Conservation (phyloP, 192 early-diverging fungal genomes). For the Chytriomyces sp. region DNA sequence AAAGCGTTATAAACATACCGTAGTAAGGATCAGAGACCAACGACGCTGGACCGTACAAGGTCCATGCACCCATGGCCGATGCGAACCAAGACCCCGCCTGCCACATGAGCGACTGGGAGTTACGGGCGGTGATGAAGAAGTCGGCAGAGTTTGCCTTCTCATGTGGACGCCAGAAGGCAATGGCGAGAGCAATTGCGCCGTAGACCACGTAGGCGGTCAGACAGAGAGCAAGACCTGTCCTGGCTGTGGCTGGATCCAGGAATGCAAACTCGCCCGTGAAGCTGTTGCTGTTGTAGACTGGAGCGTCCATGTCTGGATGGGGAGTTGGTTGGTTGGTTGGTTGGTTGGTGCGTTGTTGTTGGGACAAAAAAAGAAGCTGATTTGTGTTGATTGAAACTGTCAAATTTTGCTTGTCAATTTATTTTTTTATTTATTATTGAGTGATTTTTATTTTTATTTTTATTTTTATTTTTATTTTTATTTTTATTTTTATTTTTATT, state of each 20-base stretch:
- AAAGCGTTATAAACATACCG: slow-evolving; percentile 20
- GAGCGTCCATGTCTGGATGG: background rate
- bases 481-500: too few species aligned
- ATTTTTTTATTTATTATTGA: too few species aligned
- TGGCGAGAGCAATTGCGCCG: slow-evolving; percentile 15
- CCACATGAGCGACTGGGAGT: slow-evolving; percentile 36
- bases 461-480: too few species aligned
- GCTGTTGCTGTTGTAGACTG: slow-evolving; percentile 4
- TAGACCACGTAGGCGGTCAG: slow-evolving; percentile 22
- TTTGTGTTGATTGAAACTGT: too few species aligned
- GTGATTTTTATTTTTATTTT: too few species aligned
- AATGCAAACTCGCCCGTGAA: slow-evolving; percentile 17
- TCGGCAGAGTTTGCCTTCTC: slow-evolving; percentile 27
- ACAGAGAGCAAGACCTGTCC: slow-evolving; percentile 13
- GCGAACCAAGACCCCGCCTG: slow-evolving; percentile 53
- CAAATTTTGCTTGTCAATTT: too few species aligned
- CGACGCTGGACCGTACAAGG: slow-evolving; percentile 14
- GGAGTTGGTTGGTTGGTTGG: too few species aligned
- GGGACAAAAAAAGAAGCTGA: too few species aligned
- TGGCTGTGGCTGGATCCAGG: slow-evolving; percentile 14
- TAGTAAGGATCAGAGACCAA: slow-evolving; percentile 35
- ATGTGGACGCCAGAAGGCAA: slow-evolving; percentile 10
- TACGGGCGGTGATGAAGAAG: slow-evolving; percentile 56
- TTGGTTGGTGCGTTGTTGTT: too few species aligned
- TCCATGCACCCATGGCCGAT: slow-evolving; percentile 50